phyloP scores from a whole-genome alignment of 2,329 filamentous ascomycete genomes.

The Aspergillus transmontanensis region DNA sequence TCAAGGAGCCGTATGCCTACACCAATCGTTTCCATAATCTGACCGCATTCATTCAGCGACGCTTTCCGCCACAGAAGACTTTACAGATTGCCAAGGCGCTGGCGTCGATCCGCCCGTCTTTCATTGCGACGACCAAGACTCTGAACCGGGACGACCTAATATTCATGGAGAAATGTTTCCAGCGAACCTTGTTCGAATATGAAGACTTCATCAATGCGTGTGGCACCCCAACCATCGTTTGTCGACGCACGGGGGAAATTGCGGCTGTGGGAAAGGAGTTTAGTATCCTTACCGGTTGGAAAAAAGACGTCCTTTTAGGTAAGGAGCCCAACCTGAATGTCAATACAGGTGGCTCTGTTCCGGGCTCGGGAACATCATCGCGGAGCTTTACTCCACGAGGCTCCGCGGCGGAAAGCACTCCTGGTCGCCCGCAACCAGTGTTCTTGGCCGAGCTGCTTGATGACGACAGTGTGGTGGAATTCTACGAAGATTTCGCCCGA shows the following conservation, averaged over 20 bases:
- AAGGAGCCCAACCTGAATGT: slow-evolving; percentile 85
- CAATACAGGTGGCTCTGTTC: slow-evolving; percentile 64
- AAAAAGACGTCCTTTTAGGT: slow-evolving; percentile 82
- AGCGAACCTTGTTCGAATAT: slow-evolving; percentile 88
- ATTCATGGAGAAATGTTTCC: slow-evolving; percentile 97
- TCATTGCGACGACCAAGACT: slow-evolving; percentile 89
- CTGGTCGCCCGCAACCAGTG: slow-evolving; percentile 70
- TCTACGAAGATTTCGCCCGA: slow-evolving; percentile 93
- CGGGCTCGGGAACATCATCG: slow-evolving; percentile 44
- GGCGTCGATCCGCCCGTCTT: slow-evolving; percentile 85
- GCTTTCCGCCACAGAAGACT: slow-evolving; percentile 76
- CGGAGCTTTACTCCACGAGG: slow-evolving; percentile 53
- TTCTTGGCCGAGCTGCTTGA: slow-evolving; percentile 92
- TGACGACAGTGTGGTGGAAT: slow-evolving; percentile 88
- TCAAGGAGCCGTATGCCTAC: slow-evolving; percentile 90
- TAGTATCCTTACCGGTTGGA: slow-evolving; percentile 93
- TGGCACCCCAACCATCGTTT: slow-evolving; percentile 88
- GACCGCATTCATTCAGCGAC: slow-evolving; percentile 75
- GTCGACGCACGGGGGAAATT: slow-evolving; percentile 90
- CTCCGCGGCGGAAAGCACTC: slow-evolving; percentile 37
- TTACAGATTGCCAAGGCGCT: slow-evolving; percentile 84
- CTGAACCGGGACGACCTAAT: slow-evolving; percentile 85
- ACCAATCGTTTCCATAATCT: slow-evolving; percentile 87
- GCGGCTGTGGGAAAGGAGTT: slow-evolving; percentile 96
- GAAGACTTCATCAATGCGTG: slow-evolving; percentile 89